Evolutionary conservation across 2,329 filamentous ascomycete genomes (phyloP), one percentile per base, ranked within the genome.

Genomic region (Pochonia chlamydosporia): DNA sequence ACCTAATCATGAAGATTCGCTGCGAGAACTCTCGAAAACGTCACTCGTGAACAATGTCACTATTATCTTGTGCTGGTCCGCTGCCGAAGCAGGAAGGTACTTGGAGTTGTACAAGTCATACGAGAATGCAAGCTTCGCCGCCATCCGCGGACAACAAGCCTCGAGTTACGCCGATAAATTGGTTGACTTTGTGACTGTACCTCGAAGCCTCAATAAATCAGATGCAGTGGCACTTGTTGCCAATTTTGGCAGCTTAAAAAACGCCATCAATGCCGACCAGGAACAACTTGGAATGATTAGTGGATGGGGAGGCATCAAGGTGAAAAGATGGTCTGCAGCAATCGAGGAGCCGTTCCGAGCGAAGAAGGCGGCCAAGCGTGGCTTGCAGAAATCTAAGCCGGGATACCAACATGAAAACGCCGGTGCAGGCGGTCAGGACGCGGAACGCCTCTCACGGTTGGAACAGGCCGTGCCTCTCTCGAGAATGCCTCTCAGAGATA

Each of bases 261-360:
- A 86, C 31, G 92, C 92, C 1, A 75, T 97, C 49, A 96, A 96
- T 64, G 92, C 90, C 2, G 79, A 86, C 39, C 81, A 88, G 0
- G 93, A 97, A 62, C 87, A 95, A 65, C 78, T 99, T 30, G 81
- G 83, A 13, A 72, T 88, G 52, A 82, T 99, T n/a, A 79, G 84
- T 25, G 93, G 93, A 1, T 99, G 91, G 91, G 93, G 93, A 28
- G 89, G 95, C 67, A 90, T 89, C 70, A 99, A 99, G 67, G 89
- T 96, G 20, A 85, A 87, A 65, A 80, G 82, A 49, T 97, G 92
- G 92, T 85, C 79, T 55, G 78, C 74, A 48, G 85, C 87, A 9
- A 86, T 96, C 2, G 80, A 89, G 50, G 90, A 95, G 66, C 89
- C 89, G 1, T 96, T 97, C 58, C 73, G 89, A 49, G 81, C 85